Evolutionary conservation across 1,284 basidiomycete genomes (phyloP).

Genomic region (Lignosus rhinocerotis): DNA sequence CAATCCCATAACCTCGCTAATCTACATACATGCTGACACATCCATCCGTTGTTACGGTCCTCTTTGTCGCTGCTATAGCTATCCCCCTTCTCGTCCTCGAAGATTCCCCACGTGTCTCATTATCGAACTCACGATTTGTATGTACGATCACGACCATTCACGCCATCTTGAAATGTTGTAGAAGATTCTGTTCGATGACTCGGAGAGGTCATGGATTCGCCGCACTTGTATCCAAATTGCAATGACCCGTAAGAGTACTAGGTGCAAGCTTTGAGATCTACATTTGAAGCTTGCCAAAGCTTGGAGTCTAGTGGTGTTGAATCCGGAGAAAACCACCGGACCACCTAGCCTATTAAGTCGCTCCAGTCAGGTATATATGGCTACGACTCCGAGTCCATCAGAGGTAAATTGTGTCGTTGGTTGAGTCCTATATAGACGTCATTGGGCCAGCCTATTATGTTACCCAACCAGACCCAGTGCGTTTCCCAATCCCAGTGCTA

Average conservation of each 20-base stretch:
- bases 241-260: neutral
- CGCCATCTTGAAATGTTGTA: neutral
- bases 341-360: too few relatives aligned
- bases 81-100: neutral
- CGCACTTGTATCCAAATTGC: neutral
- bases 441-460: too few relatives aligned
- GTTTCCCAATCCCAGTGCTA: too few relatives aligned
- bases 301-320: too few relatives aligned
- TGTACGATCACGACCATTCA: slow-evolving; percentile 1
- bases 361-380: too few relatives aligned
- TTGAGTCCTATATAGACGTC: too few relatives aligned
- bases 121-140: neutral
- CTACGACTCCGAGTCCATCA: too few relatives aligned
- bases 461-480: too few relatives aligned
- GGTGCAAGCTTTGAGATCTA: too few relatives aligned
- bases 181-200: neutral
- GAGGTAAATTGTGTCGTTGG: too few relatives aligned
- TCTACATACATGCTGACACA: neutral
- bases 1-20: slow-evolving; percentile 1
- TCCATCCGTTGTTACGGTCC: neutral
- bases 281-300: too few relatives aligned
- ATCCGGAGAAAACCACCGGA: too few relatives aligned
- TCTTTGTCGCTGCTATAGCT: neutral
- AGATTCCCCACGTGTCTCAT: neutral
- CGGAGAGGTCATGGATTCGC: neutral